Evolutionary conservation across 2,329 filamentous ascomycete genomes (phyloP).

Genomic region (Trichoderma sp.): DNA sequence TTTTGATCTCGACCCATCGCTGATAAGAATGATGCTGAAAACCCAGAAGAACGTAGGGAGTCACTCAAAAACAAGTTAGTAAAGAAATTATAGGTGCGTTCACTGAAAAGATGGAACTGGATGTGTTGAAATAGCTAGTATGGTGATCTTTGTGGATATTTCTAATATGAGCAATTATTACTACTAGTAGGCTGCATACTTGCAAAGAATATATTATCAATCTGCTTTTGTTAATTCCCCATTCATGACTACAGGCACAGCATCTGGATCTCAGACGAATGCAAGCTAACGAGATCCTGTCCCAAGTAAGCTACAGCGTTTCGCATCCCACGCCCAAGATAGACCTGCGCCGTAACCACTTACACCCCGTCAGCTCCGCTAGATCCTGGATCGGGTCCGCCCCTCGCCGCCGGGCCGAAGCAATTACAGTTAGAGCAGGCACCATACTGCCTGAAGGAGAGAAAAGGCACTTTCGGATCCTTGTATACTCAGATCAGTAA

Average conservation of each 20-base stretch:
- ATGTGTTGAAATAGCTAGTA: not conserved
- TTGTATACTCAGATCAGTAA: not conserved
- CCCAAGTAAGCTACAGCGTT: not conserved
- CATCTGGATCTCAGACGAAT: not conserved
- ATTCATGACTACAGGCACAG: not conserved
- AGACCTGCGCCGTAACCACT: not conserved
- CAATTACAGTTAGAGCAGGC: not conserved
- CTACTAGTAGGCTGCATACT: not conserved
- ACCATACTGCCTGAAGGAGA: not conserved
- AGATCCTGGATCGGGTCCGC: not conserved
- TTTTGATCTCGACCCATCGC: not conserved
- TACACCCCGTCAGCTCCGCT: not conserved
- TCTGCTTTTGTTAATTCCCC: not conserved
- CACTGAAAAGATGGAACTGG: not conserved
- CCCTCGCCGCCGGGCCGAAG: conserved; percentile 1
- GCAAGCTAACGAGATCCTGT: not conserved
- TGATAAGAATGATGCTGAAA: not conserved
- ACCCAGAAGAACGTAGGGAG: not conserved
- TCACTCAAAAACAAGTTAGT: not conserved
- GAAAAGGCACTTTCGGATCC: not conserved
- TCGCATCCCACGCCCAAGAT: not conserved
- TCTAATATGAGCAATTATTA: not conserved
- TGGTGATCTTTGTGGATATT: not conserved
- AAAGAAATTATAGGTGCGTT: not conserved
- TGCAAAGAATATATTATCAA: not conserved